Conservation (phyloP, 1,284 basidiomycete genomes). For the Malassezia globosa region DNA sequence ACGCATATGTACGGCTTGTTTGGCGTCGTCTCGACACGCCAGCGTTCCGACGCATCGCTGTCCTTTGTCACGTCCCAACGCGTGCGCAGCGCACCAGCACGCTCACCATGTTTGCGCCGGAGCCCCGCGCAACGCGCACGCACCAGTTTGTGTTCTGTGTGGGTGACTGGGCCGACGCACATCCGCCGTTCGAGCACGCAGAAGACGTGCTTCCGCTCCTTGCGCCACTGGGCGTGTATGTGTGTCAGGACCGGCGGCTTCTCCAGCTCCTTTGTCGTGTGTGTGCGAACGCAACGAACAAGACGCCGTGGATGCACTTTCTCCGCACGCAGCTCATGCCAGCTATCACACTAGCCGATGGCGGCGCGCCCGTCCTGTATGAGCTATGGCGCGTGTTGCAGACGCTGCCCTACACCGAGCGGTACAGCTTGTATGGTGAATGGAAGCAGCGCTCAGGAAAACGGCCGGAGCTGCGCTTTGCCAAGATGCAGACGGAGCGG, state of each 20-base stretch:
- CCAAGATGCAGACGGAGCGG: conserved; percentile 52
- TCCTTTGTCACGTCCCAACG: background rate
- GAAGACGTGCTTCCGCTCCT: conserved; percentile 34
- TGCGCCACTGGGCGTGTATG: conserved; percentile 30
- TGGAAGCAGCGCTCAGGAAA: conserved; percentile 65
- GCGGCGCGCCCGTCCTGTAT: conserved; percentile 55
- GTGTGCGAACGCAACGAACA: conserved; percentile 24
- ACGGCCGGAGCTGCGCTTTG: conserved; percentile 47
- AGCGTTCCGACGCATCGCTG: background rate
- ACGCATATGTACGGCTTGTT: conserved; percentile 52
- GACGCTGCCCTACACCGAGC: conserved; percentile 63
- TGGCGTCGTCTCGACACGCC: conserved; percentile 25
- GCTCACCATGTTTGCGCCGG: conserved; percentile 33
- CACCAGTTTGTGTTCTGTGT: conserved; percentile 37
- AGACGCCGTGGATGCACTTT: conserved; percentile 62
- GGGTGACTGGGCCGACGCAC: conserved; percentile 25
- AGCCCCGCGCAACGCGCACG: conserved; percentile 24
- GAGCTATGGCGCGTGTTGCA: conserved; percentile 55
- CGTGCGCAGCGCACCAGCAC: conserved; percentile 4
- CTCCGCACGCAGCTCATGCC: conserved; percentile 73
- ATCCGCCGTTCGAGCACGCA: conserved; percentile 21
- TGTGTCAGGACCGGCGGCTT: conserved; percentile 25
- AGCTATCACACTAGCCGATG: conserved; percentile 69
- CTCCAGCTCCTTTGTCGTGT: conserved; percentile 38
- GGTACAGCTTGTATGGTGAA: conserved; percentile 87